phyloP scores from a whole-genome alignment of 139 green algal species.

The Auxenochlorella protothecoides region DNA sequence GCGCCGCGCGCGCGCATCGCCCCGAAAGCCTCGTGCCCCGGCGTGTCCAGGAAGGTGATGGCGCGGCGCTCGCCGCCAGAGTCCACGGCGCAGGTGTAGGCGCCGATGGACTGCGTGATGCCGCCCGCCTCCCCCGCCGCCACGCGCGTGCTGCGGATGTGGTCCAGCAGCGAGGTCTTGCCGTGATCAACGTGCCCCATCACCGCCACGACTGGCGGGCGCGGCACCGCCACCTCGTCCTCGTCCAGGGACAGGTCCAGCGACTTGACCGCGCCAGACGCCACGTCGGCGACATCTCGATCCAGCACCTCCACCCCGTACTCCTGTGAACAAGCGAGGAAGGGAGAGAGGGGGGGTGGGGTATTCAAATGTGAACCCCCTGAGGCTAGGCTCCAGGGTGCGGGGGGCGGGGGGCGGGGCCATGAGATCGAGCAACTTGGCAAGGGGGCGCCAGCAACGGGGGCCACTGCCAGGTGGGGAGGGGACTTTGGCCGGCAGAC shows the following conservation, averaged over 20 bases:
- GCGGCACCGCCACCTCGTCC: slow-evolving; percentile 63
- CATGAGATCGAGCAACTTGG: no score
- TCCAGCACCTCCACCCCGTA: slow-evolving; percentile 46
- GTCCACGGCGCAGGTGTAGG: slow-evolving; percentile 77
- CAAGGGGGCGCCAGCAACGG: no score
- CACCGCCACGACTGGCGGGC: slow-evolving; percentile 90
- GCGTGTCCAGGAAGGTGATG: slow-evolving; percentile 97
- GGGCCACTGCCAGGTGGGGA: no score
- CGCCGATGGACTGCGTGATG: slow-evolving; percentile 97
- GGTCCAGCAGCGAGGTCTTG: slow-evolving; percentile 85
- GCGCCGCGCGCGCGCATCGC: slow-evolving; percentile 89
- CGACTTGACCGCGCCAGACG: slow-evolving; percentile 51
- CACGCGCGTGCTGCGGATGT: slow-evolving; percentile 77
- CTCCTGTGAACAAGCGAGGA: slow-evolving; percentile 4
- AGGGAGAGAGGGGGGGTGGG: not conserved
- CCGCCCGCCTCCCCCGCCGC: slow-evolving; percentile 90
- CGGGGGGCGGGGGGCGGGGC: no score
- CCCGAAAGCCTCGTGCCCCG: slow-evolving; percentile 92
- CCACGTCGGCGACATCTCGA: slow-evolving; percentile 24
- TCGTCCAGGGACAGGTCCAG: slow-evolving; percentile 50
- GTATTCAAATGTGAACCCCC: no score
- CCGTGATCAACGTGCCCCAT: slow-evolving; percentile 99
- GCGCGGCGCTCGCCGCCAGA: not conserved
- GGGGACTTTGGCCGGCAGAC: not conserved
- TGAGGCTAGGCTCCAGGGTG: no score